Evolutionary conservation across 2,329 filamentous ascomycete species (phyloP).

Genomic region (Hortaea werneckii): DNA sequence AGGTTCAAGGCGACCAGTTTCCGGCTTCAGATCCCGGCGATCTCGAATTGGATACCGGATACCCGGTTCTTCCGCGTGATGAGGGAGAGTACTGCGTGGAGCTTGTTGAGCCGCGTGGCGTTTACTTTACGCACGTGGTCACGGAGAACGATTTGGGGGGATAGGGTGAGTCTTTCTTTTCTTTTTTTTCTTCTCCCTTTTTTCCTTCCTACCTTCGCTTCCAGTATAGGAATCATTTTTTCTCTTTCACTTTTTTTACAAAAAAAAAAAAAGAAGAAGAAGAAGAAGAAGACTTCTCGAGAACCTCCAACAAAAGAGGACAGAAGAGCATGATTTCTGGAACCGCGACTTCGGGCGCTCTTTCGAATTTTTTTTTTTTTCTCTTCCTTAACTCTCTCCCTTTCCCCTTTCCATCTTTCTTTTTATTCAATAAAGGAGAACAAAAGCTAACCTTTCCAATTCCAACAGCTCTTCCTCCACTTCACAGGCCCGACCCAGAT

Average conservation of each 20-base stretch:
- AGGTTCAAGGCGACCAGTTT: constrained; percentile 70
- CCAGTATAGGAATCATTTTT: too few relatives aligned
- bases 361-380: too few relatives aligned
- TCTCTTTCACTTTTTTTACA: too few relatives aligned
- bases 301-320: too few relatives aligned
- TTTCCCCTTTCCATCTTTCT: too few relatives aligned
- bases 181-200: not conserved
- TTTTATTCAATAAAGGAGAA: too few relatives aligned
- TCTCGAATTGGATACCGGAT: constrained; percentile 56
- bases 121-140: constrained; percentile 66
- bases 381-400: too few relatives aligned
- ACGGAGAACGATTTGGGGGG: constrained; percentile 82
- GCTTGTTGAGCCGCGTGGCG: constrained; percentile 51
- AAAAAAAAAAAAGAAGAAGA: not conserved
- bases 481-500: constrained; percentile 82
- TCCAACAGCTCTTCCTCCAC: constrained; percentile 63
- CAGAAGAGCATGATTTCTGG: too few relatives aligned
- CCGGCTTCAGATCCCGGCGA: constrained; percentile 64
- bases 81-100: constrained; percentile 63
- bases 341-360: too few relatives aligned
- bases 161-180: constrained; percentile 46
- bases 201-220: too few relatives aligned
- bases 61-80: constrained; percentile 64
- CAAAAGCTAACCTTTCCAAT: constrained; percentile 5
- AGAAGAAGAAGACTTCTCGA: too few relatives aligned